Evolutionary conservation across 805 yeast genomes (phyloP).

Genomic region (Candida koratica): DNA sequence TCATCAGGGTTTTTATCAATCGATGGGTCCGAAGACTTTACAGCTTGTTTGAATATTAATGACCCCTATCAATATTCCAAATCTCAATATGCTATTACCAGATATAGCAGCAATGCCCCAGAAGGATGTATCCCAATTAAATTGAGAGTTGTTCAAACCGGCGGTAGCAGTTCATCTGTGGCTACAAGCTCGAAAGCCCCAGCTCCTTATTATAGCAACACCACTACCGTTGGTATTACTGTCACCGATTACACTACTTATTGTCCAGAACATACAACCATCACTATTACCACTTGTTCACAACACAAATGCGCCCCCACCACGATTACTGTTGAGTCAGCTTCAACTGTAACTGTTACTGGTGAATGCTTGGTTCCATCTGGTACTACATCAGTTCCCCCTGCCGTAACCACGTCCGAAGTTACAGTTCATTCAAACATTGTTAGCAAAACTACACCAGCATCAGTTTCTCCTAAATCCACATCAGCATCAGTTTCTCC

Average conservation of each 20-base stretch:
- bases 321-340: slow-evolving; percentile 27
- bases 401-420: slow-evolving; percentile 8
- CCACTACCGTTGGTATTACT: slow-evolving; percentile 23
- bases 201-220: slow-evolving; percentile 27
- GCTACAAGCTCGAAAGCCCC: slow-evolving; percentile 19
- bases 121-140: slow-evolving; percentile 11
- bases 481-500: slow-evolving; percentile 7
- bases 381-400: slow-evolving; percentile 19
- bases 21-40: slow-evolving; percentile 19
- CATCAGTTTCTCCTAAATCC: neutral
- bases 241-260: slow-evolving; percentile 35
- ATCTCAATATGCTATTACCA: slow-evolving; percentile 15
- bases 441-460: neutral
- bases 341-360: slow-evolving; percentile 31
- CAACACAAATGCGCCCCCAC: slow-evolving; percentile 23
- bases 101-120: neutral
- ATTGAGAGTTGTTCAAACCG: slow-evolving; percentile 10
- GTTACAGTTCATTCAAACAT: neutral
- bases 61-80: slow-evolving; percentile 29
- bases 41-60: slow-evolving; percentile 24
- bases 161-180: slow-evolving; percentile 6
- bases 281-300: slow-evolving; percentile 32
- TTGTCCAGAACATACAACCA: slow-evolving; percentile 34
- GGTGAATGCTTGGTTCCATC: slow-evolving; percentile 29
- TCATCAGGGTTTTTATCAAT: slow-evolving; percentile 16